Conservation (phyloP, 306 rosid species). For the Abrus precatorius region DNA sequence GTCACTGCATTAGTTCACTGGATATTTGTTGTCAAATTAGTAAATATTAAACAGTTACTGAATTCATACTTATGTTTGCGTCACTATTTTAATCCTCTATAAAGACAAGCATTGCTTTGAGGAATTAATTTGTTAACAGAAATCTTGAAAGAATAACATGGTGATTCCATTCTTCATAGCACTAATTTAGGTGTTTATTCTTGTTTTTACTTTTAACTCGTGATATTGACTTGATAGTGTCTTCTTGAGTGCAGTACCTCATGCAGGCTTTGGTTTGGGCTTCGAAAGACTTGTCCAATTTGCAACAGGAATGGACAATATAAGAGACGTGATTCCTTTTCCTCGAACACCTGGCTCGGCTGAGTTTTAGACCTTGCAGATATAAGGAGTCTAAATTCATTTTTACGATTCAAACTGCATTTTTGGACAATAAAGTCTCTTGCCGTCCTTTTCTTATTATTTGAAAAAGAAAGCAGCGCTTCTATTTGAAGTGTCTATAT, state of each 20-base stretch:
- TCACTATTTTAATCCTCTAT: not conserved
- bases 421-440: not conserved
- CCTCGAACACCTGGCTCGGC: constrained; percentile 93
- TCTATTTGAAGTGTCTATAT: constrained; percentile 6
- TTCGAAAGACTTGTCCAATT: constrained; percentile 96
- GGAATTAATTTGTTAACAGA: not conserved
- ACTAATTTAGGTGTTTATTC: not conserved
- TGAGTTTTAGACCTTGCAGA: constrained; percentile 62
- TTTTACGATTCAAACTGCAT: not conserved
- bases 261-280: constrained; percentile 95
- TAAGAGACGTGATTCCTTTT: constrained; percentile 89
- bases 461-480: not conserved
- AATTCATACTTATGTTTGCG: not conserved
- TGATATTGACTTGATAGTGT: constrained; percentile 24
- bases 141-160: not conserved
- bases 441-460: not conserved
- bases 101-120: not conserved
- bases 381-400: constrained; percentile 16
- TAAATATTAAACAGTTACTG: not conserved
- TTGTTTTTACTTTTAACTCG: not conserved
- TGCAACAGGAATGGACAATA: constrained; percentile 93
- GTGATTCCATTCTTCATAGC: not conserved
- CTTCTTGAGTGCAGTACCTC: constrained; percentile 75
- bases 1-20: not conserved
- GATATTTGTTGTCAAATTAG: not conserved